Conservation (phyloP, 2,329 filamentous ascomycete species). For the Cytospora chrysosperma region DNA sequence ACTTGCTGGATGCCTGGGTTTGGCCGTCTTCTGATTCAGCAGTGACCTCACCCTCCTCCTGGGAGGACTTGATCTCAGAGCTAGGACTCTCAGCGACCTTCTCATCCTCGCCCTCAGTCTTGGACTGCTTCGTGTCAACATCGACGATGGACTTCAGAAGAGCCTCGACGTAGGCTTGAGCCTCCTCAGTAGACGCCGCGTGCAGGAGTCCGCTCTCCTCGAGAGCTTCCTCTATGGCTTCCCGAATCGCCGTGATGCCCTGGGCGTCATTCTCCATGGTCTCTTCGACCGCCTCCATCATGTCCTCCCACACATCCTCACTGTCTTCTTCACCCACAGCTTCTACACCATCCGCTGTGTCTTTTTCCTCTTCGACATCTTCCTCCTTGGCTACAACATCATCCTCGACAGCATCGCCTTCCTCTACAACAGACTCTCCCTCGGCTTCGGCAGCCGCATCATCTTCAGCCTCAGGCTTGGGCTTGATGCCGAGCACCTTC, state of each 20-base stretch:
- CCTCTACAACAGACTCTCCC: constrained; percentile 24
- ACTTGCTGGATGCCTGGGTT: neutral
- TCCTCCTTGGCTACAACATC: constrained; percentile 29
- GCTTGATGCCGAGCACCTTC: constrained; percentile 53
- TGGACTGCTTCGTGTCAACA: constrained; percentile 18
- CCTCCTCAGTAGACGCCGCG: constrained; percentile 45
- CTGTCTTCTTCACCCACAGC: constrained; percentile 30
- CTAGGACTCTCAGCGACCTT: constrained; percentile 10
- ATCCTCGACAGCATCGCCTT: constrained; percentile 30
- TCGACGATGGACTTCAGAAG: constrained; percentile 47
- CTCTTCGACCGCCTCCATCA: constrained; percentile 55
- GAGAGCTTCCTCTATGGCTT: constrained; percentile 55
- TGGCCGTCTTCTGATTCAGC: neutral
- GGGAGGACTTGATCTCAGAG: constrained; percentile 1
- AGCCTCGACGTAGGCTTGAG: constrained; percentile 48
- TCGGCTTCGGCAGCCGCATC: too few relatives aligned
- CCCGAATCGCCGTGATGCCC: constrained; percentile 50
- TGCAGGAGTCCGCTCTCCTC: constrained; percentile 53
- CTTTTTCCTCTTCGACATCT: constrained; percentile 27
- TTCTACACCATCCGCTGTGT: constrained; percentile 8
- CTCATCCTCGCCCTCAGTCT: constrained; percentile 28
- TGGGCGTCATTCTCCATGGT: constrained; percentile 57
- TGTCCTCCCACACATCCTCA: constrained; percentile 51
- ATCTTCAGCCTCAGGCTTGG: constrained; percentile 30
- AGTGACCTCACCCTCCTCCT: neutral